Percentiles rank a stretch among this genome's conserved stretches.
phyloP scores from a whole-genome alignment of 2,329 filamentous ascomycete genomes.

The Fusarium illudens region DNA sequence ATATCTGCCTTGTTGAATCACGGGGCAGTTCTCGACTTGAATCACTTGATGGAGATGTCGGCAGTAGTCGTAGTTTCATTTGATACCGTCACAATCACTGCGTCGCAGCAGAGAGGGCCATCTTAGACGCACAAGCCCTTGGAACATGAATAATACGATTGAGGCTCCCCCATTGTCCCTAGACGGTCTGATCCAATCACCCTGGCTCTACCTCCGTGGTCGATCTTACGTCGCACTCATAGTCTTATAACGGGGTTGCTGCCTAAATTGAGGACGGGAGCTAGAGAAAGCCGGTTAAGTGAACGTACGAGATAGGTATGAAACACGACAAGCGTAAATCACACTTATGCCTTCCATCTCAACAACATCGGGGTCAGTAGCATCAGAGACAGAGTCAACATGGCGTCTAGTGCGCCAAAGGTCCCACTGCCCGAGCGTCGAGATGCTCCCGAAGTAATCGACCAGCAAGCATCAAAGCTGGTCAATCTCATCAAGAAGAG shows the following conservation, averaged over 20 bases:
- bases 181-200: neutral
- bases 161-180: too few species aligned
- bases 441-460: constrained; percentile 11
- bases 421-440: constrained; percentile 23
- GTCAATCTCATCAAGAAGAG: constrained; percentile 50
- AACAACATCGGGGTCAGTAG: neutral
- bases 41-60: too few species aligned
- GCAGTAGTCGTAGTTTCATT: too few species aligned
- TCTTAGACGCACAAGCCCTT: too few species aligned
- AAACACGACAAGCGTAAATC: neutral
- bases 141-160: neutral
- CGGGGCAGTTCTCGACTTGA: too few species aligned
- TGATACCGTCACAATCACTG: too few species aligned
- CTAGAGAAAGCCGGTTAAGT: neutral
- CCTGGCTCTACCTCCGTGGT: neutral
- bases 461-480: constrained; percentile 50
- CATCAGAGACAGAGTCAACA: neutral
- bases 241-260: constrained; percentile 23
- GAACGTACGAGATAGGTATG: neutral
- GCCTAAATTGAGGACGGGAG: constrained; percentile 10
- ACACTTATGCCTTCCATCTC: neutral
- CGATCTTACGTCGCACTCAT: neutral
- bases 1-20: too few species aligned
- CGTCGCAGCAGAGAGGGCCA: too few species aligned
- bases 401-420: constrained; percentile 27